These are phyloP conservation scores for Trichosporon inkin DNA, from an alignment of 1,284 basidiomycete genomes.

Conservation along the genomic window DNA sequence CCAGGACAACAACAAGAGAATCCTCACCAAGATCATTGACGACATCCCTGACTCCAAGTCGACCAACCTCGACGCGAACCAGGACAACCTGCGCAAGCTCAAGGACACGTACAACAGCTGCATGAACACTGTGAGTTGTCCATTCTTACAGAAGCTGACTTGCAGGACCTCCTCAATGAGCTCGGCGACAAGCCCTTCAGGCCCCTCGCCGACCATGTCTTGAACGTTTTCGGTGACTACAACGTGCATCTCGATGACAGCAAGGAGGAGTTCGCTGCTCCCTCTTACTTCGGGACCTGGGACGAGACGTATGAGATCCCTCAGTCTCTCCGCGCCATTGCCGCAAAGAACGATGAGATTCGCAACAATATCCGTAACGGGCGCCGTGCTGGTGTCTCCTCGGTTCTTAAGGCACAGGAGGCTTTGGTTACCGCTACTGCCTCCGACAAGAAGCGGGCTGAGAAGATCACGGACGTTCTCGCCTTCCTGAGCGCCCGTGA, in stretches of 20 bases:
- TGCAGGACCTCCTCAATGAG: constrained; percentile 50
- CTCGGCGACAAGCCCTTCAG: constrained; percentile 52
- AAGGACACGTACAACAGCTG: constrained; percentile 78
- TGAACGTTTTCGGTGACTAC: constrained; percentile 42
- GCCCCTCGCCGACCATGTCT: constrained; percentile 49
- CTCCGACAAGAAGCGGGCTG: constrained; percentile 20
- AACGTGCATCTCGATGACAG: constrained; percentile 29
- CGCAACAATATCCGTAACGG: background rate
- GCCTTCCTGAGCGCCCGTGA: constrained; percentile 83
- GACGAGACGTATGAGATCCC: constrained; percentile 36
- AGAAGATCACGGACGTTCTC: constrained; percentile 65
- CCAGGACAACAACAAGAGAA: constrained; percentile 50
- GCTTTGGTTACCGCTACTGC: background rate
- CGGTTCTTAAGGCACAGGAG: background rate
- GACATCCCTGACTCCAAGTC: constrained; percentile 26
- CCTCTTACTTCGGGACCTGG: constrained; percentile 35
- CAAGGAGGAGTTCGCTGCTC: constrained; percentile 7
- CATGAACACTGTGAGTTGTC: constrained; percentile 59
- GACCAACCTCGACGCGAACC: constrained; percentile 53
- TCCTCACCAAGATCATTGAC: constrained; percentile 51
- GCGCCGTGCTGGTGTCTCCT: background rate
- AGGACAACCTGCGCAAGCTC: constrained; percentile 70
- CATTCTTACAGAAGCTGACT: background rate
- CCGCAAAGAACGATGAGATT: constrained; percentile 6
- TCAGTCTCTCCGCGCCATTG: constrained; percentile 27